Conservation (phyloP, 2,329 filamentous ascomycete species). For the Pyricularia sp. region DNA sequence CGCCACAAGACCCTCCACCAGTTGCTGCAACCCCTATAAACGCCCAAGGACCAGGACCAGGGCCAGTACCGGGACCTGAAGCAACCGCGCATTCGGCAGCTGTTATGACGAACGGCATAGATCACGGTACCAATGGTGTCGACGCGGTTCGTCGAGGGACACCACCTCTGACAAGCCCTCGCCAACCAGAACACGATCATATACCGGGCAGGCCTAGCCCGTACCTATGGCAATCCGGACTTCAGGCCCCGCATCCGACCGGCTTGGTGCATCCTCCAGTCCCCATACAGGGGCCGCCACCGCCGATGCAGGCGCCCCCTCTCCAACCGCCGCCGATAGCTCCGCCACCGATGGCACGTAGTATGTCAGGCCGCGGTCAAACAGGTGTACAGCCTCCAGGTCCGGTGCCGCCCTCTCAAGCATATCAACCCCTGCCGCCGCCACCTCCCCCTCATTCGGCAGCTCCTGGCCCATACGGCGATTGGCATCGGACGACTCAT, state of each 20-base stretch:
- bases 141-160: background rate
- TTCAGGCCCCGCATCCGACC: constrained; percentile 3
- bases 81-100: background rate
- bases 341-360: constrained; percentile 2
- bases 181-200: background rate
- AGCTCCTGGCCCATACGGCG: constrained; percentile 23
- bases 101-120: background rate
- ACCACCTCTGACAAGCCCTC: constrained; percentile 1
- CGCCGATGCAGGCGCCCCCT: constrained; percentile 5
- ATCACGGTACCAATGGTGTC: constrained; percentile 9
- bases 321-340: constrained; percentile 9
- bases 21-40: background rate
- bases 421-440: constrained; percentile 24
- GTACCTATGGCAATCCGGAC: background rate
- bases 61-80: background rate
- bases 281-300: constrained; percentile 5
- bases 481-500: constrained; percentile 40
- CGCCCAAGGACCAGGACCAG: too few species aligned
- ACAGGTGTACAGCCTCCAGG: constrained; percentile 13
- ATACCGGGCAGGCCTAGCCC: background rate
- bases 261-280: constrained; percentile 6
- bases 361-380: constrained; percentile 11
- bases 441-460: constrained; percentile 18
- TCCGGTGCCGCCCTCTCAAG: constrained; percentile 19
- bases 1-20: background rate